Evolutionary conservation across 2,329 filamentous ascomycete genomes (phyloP), one percentile per base, ranked within the genome.

Genomic region (Cladobotryum protrusum): DNA sequence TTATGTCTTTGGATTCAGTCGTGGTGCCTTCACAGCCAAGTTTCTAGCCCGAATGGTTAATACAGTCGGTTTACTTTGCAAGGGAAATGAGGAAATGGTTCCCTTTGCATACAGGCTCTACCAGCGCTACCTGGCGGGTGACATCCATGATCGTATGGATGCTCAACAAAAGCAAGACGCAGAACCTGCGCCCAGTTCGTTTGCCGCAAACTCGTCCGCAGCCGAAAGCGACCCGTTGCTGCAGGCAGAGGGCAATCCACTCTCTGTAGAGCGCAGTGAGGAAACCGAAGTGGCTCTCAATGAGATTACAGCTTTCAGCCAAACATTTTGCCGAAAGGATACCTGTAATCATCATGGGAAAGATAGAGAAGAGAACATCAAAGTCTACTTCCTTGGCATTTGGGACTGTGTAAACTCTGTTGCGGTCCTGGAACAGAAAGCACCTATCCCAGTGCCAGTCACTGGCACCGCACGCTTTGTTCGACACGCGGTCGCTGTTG

Each of bases 361-460:
- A 0, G 7, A 45, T 9, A 52, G 56, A 5, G 58, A 63, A 37
- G 59, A 62, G 15, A 69, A 72, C 41, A 72, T 77, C 45, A 72
- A 71, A 41, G 70, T 78, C 6, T 73, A 75, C 58, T 79, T 79
- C 60, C 71, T 79, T n/a, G 77, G 77, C 1, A 67, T 79, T 39
- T 79, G 75, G 65, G 76, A 80, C 56, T 76, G 72, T 52, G 76
- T 80, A 39, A 77, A 75, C 57, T 75, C 72, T 3, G 74, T 79
- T 7, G 66, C 71, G 6, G 65, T 72, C 13, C 52, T 72, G 20
- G 70, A 72, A 51, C 59, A 57, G 0, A 70, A 64, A 48, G 62
- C 67, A 19, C 66, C 62, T n/a, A 59, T 67, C 20, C 71, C 70
- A 4, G 63, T 67, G 1, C 62, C 67, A 0, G 66, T 69, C 0